These are phyloP conservation scores for Pulicaria dysenterica DNA, from an alignment of 129 eudicot species.

Conservation along the genomic window DNA sequence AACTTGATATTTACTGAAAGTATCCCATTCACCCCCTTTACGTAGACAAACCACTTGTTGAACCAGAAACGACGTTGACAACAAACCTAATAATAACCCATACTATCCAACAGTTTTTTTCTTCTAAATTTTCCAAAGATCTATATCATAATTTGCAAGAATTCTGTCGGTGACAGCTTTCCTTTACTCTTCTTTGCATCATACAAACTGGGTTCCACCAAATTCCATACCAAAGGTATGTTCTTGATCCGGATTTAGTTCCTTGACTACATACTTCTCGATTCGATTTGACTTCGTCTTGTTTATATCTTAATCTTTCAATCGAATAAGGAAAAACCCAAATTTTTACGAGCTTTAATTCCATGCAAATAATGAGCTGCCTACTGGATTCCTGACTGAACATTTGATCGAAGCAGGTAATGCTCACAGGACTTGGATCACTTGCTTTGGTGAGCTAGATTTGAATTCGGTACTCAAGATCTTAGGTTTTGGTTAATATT, in stretches of 20 bases:
- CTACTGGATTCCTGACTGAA: slow-evolving; percentile 1
- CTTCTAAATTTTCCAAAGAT: slow-evolving; percentile 5
- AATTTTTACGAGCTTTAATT: background rate
- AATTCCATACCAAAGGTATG: slow-evolving; percentile 20
- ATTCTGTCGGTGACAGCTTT: slow-evolving; percentile 19
- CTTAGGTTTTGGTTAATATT: background rate
- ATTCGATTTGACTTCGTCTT: background rate
- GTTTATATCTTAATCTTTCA: background rate
- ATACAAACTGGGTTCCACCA: background rate
- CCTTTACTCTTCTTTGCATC: slow-evolving; percentile 3
- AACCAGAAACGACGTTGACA: slow-evolving; percentile 33
- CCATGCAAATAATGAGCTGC: background rate
- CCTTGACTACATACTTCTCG: background rate
- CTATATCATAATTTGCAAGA: background rate
- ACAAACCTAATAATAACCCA: slow-evolving; percentile 30
- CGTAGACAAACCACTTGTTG: slow-evolving; percentile 12
- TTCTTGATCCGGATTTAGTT: background rate
- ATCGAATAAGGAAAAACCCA: slow-evolving; percentile 5
- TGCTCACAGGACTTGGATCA: slow-evolving; percentile 11
- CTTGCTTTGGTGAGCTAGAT: background rate
- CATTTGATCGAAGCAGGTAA: slow-evolving; percentile 35
- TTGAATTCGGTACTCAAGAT: slow-evolving; percentile 13
- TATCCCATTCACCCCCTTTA: slow-evolving; percentile 27
- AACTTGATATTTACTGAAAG: slow-evolving; percentile 34
- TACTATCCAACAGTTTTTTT: background rate